phyloP scores from a whole-genome alignment of 139 green algal genomes.

The Raphidocelis subcapitata region DNA sequence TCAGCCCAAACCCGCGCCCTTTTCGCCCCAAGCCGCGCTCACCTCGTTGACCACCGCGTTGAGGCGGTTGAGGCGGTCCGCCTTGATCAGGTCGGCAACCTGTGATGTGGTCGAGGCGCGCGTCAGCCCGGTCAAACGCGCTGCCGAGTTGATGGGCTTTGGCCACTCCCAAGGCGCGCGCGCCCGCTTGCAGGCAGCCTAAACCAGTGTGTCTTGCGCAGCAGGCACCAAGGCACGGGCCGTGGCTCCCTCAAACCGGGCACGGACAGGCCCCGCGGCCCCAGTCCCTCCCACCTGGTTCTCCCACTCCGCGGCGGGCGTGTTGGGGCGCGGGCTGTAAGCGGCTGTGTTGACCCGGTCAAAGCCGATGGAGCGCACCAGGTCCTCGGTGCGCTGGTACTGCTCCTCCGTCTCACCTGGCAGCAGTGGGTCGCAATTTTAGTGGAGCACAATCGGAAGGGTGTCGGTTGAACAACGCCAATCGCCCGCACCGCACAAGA shows the following conservation, averaged over 20 bases:
- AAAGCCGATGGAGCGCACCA: conserved; percentile 90
- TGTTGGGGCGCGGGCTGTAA: conserved; percentile 88
- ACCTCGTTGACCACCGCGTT: conserved; percentile 88
- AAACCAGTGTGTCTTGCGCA: too few species aligned
- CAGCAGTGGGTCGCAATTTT: neutral
- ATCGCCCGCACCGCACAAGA: too few species aligned
- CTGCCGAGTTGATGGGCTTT: neutral
- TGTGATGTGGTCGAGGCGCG: neutral
- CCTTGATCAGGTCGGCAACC: conserved; percentile 89
- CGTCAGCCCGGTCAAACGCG: neutral
- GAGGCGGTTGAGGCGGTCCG: conserved; percentile 89
- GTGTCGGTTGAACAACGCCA: too few species aligned
- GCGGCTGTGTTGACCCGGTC: conserved; percentile 96
- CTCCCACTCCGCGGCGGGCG: conserved; percentile 82
- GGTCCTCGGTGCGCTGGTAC: conserved; percentile 79
- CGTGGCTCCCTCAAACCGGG: too few species aligned
- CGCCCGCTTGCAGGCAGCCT: too few species aligned
- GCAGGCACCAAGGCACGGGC: too few species aligned
- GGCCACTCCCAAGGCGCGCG: too few species aligned
- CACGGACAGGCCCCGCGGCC: too few species aligned
- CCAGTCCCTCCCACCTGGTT: conserved; percentile 70
- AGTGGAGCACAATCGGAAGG: too few species aligned
- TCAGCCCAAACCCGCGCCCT: too few species aligned
- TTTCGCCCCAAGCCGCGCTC: too few species aligned
- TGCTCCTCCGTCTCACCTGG: conserved; percentile 93